Evolutionary conservation across 2,329 filamentous ascomycete genomes (phyloP), one percentile per base, ranked within the genome.

Genomic region (Hypoxylon sp.): DNA sequence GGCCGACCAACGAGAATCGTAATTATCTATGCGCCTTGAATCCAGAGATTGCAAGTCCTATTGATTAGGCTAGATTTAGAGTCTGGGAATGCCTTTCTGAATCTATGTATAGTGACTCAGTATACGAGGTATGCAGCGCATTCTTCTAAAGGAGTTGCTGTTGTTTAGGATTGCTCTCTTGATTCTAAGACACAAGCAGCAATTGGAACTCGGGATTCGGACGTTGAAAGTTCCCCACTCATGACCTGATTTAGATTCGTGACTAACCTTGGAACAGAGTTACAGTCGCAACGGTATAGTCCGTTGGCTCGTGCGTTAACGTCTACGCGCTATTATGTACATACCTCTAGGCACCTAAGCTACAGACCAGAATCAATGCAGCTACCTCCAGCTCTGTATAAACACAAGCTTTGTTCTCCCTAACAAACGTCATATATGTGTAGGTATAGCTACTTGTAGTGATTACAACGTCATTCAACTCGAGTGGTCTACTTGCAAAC

Each of bases 221-320:
- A 48, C 43, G 43, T 58, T 50, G n/a, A 46, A n/a, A 37, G 43
- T 27, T 58, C 32, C 55, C 45, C 45, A 50, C 45, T 51, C 43
- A 3, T 2, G 37, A 19, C 16, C 37, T 37, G 25, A 41, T 27
- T 58, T 43, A 30, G 21, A 50, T 25, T 48, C 50, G 7, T 8
- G 14, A 47, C 19, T 46, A 29, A 37, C 29, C 29, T 29, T 30
- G 11, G 29, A 37, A 41, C 34, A 59, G 46, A 59, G 34, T 57
- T 57, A 30, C n/a, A n/a, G n/a, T n/a, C n/a, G 46, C 14, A 53
- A 46, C 27, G 50, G 48, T 61, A 54, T 50, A 27, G 27, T n/a
- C 52, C 27, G 56, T 46, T 54, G 50, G 58, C 37, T 16, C 32
- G 50, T 53, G 43, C 41, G 16, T 6, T 41, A 6, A 29, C 2